Evolutionary conservation across 345 rosid genomes (phyloP).

Genomic region (Populus tremula): DNA sequence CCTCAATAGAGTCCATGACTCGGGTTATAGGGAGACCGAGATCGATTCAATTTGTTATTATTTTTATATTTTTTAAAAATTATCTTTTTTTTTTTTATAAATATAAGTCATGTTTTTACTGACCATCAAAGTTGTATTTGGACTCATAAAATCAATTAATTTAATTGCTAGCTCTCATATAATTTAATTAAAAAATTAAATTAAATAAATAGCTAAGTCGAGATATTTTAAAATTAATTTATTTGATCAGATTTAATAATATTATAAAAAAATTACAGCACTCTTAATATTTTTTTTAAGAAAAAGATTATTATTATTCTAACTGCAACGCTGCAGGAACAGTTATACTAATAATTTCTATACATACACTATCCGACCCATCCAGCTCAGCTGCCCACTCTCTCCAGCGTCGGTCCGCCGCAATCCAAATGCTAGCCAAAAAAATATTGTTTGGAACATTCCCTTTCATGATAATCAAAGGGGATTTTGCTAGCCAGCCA

Average conservation of each 20-base stretch:
- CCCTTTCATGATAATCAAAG: constrained; percentile 9
- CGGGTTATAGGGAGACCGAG: rapidly evolving
- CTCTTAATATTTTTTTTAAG: too few species aligned
- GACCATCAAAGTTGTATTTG: rapidly evolving
- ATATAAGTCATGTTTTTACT: too few species aligned
- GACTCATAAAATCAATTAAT: rapidly evolving
- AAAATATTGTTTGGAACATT: constrained; percentile 27
- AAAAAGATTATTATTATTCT: too few species aligned
- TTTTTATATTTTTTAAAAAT: too few species aligned
- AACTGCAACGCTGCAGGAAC: too few species aligned
- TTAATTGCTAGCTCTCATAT: rapidly evolving
- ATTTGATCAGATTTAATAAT: too few species aligned
- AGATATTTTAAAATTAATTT: rapidly evolving
- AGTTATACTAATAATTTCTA: neutral
- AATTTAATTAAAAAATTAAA: too few species aligned
- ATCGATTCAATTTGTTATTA: too few species aligned
- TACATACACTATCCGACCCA: neutral
- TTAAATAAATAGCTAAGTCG: rapidly evolving
- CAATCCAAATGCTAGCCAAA: constrained; percentile 26
- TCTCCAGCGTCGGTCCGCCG: constrained; percentile 61
- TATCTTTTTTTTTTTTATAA: too few species aligned
- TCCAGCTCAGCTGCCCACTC: neutral
- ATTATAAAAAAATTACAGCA: too few species aligned
- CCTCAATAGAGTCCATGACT: too few species aligned
- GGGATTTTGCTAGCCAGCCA: neutral